Conservation (phyloP, 2,329 filamentous ascomycete species). For the Colletotrichum lindemuthianum region DNA sequence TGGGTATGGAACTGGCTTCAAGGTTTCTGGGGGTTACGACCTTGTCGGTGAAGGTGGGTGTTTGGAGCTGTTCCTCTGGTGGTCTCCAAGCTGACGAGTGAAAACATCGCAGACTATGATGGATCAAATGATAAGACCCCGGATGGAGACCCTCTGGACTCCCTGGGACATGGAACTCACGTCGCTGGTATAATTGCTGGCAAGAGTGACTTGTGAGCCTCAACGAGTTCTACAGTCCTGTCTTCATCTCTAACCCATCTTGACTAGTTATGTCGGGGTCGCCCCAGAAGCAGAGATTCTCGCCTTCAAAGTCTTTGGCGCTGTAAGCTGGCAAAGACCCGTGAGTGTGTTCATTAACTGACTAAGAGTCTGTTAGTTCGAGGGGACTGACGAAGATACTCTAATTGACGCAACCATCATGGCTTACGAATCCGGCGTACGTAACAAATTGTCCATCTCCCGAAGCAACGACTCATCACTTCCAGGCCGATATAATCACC, state of each 20-base stretch:
- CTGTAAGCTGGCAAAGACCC: slow-evolving; percentile 1
- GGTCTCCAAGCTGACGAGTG: no score
- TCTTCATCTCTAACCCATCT: background rate
- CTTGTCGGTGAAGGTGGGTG: slow-evolving; percentile 38
- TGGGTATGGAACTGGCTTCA: slow-evolving; percentile 38
- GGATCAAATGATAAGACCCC: slow-evolving; percentile 31
- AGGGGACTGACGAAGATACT: slow-evolving; percentile 34
- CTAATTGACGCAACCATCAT: slow-evolving; percentile 31
- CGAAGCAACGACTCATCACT: no score
- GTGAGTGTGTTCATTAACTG: background rate
- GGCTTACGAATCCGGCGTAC: slow-evolving; percentile 33
- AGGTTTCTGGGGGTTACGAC: slow-evolving; percentile 40
- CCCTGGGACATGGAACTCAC: slow-evolving; percentile 40
- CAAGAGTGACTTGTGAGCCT: slow-evolving; percentile 33
- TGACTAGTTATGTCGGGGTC: slow-evolving; percentile 37
- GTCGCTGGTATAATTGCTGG: slow-evolving; percentile 42
- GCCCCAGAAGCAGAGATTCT: slow-evolving; percentile 40
- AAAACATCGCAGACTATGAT: slow-evolving; percentile 15
- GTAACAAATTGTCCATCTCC: accelerated
- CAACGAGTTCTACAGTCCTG: no score
- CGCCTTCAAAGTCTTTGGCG: slow-evolving; percentile 41
- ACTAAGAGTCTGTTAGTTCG: background rate
- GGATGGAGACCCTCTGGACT: slow-evolving; percentile 40
- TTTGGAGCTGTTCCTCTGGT: background rate
- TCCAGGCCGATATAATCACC: slow-evolving; percentile 31